Base-by-base conservation (phyloP, 495 filamentous ascomycete species). In the Apiosordaria backusii region DNA sequence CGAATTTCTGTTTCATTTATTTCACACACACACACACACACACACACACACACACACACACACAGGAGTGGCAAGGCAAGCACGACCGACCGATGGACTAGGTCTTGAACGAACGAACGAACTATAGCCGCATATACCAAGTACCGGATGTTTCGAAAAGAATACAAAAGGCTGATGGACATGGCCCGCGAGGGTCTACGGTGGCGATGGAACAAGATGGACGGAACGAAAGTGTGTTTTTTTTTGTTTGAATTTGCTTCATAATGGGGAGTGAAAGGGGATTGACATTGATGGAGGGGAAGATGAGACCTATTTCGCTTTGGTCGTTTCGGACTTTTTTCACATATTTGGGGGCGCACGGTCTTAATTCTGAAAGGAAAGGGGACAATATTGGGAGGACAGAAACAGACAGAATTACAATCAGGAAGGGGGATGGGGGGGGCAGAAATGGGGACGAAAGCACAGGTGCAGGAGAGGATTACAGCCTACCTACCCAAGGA, bases 1-100 rank as follows among this genome's bases (percentile, higher is more conserved):
- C 45, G 27, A 19, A 22, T 58, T 61, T 18, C 19, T 65, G 7
- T 29, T 65, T 45, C 10, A 18, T 60, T 60, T 60, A 4, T 25
- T 7, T 27, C 23, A 7, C 9, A 13, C 9, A 3, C 35, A 3
- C 10, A 3, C 35, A 3, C 35, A 18, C 35, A 45, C 35, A 45
- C 35, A 35, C 29, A 35, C 29, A 35, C 29, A 35, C 3, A 10
- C 6, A 10, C 29, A 35, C n/a, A n/a, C n/a, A n/a, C n/a, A n/a
- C n/a, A n/a, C n/a, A n/a, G n/a, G 29, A 35, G 29, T 5, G 29
- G 1, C 6, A 35, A 10, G 29, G 29, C 6, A 10, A 35, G 29
- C n/a, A n/a, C 13, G 35, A 18, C 10, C 35, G 35, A 45, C 35
- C 35, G 35, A 45, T 15, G 6, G 35, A 45, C 10, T 2, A 45